These are phyloP conservation scores for Coccomyxa sp. DNA, from an alignment of 139 green algal species.

Conservation along the genomic window DNA sequence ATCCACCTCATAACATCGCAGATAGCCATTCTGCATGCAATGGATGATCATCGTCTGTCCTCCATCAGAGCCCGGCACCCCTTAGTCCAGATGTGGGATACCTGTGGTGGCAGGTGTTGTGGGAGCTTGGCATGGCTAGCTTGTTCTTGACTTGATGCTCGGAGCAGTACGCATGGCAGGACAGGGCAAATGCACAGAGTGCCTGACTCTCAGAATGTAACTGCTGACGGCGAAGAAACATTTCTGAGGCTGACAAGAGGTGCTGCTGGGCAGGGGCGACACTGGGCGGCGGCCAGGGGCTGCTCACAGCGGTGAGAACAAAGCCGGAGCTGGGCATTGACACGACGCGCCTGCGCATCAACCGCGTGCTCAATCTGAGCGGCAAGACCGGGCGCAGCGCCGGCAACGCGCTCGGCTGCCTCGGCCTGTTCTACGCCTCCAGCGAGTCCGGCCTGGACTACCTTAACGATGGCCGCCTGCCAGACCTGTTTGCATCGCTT, in stretches of 20 bases:
- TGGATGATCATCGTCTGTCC: too few relatives aligned
- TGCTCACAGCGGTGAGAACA: constrained; percentile 20
- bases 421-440: constrained; percentile 73
- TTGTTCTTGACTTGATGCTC: too few relatives aligned
- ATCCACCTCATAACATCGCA: too few relatives aligned
- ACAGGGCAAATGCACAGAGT: too few relatives aligned
- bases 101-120: too few relatives aligned
- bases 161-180: too few relatives aligned
- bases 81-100: too few relatives aligned
- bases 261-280: constrained; percentile 26
- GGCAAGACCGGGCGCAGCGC: constrained; percentile 45
- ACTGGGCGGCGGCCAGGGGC: constrained; percentile 38
- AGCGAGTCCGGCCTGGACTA: constrained; percentile 56
- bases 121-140: too few relatives aligned
- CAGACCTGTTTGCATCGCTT: constrained; percentile 54
- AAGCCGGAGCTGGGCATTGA: constrained; percentile 14
- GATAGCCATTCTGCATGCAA: too few relatives aligned
- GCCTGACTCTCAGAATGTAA: not conserved
- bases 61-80: too few relatives aligned
- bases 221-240: not conserved
- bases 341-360: constrained; percentile 47
- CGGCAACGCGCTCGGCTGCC: constrained; percentile 68
- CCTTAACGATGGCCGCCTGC: constrained; percentile 47
- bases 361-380: constrained; percentile 72
- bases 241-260: not conserved